These are phyloP conservation scores for Fusarium staphyleae DNA, from an alignment of 2,329 filamentous ascomycete genomes.

Conservation along the genomic window DNA sequence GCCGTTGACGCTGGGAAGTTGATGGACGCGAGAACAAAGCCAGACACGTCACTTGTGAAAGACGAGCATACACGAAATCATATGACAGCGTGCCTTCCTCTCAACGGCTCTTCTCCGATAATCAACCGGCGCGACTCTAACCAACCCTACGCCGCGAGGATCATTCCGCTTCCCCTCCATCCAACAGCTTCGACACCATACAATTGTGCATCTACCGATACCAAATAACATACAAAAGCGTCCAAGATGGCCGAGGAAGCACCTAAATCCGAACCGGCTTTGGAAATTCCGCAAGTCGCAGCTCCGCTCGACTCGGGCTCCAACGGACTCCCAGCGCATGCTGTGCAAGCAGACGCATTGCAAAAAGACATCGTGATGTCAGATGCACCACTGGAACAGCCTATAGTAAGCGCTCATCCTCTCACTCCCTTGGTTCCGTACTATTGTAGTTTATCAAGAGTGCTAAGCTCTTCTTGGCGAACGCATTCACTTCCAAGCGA, in stretches of 20 bases:
- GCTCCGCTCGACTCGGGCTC: slow-evolving; percentile 32
- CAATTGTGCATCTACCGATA: slow-evolving; percentile 9
- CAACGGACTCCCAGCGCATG: slow-evolving; percentile 28
- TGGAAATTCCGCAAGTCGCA: slow-evolving; percentile 32
- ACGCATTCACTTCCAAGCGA: not conserved
- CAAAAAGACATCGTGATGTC: slow-evolving; percentile 54
- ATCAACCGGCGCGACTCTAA: slow-evolving; percentile 37
- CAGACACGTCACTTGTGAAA: slow-evolving; percentile 21
- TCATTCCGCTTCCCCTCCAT: slow-evolving; percentile 1
- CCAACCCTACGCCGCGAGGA: not conserved
- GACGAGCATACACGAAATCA: slow-evolving; percentile 48
- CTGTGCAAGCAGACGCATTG: slow-evolving; percentile 35
- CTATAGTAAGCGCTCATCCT: slow-evolving; percentile 45
- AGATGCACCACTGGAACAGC: slow-evolving; percentile 52
- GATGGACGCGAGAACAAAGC: slow-evolving; percentile 28
- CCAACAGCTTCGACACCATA: slow-evolving; percentile 6
- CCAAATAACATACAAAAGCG: not conserved
- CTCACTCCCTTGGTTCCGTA: not conserved
- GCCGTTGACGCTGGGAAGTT: not conserved
- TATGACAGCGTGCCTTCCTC: slow-evolving; percentile 42
- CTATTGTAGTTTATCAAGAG: not conserved
- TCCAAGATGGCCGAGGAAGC: slow-evolving; percentile 45
- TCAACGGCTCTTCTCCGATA: slow-evolving; percentile 23
- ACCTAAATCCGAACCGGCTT: slow-evolving; percentile 26
- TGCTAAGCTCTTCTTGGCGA: not conserved